Evolutionary conservation across 495 filamentous ascomycete genomes (phyloP).

Genomic region (Hypoxylon fragiforme): DNA sequence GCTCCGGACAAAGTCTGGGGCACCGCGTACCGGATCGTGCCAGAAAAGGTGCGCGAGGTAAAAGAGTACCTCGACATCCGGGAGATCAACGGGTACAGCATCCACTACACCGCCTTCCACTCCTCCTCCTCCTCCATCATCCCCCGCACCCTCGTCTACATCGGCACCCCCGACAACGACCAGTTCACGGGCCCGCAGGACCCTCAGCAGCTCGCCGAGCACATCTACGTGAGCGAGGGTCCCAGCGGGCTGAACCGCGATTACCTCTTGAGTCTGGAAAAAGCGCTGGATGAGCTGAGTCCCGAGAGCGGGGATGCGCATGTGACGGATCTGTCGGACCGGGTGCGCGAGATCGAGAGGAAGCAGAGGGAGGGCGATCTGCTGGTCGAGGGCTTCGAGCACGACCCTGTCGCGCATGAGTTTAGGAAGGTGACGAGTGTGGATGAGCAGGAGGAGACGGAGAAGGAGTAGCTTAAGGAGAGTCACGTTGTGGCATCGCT

Average conservation of each 20-base stretch:
- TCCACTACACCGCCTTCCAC: constrained; percentile 84
- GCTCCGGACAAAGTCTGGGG: constrained; percentile 78
- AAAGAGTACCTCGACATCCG: constrained; percentile 91
- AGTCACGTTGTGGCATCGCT: no score
- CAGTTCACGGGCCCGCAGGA: constrained; percentile 88
- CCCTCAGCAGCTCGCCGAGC: constrained; percentile 77
- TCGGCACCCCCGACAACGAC: constrained; percentile 90
- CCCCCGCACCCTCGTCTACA: constrained; percentile 79
- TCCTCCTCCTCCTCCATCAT: constrained; percentile 54
- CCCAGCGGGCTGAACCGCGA: constrained; percentile 91
- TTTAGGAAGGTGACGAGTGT: constrained; percentile 54
- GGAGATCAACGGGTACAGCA: constrained; percentile 94
- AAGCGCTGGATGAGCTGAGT: constrained; percentile 72
- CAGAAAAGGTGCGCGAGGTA: constrained; percentile 74
- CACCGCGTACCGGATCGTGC: constrained; percentile 84
- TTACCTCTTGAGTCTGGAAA: constrained; percentile 84
- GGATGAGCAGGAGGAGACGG: constrained; percentile 63
- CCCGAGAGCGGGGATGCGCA: constrained; percentile 82
- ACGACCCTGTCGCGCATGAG: constrained; percentile 38
- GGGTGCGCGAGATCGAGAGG: constrained; percentile 58
- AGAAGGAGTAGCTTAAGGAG: constrained; percentile 42
- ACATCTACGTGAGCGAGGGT: constrained; percentile 75
- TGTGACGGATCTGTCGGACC: constrained; percentile 64
- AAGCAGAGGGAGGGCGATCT: constrained; percentile 24
- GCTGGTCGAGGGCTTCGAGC: constrained; percentile 24